A percentile compares a stretch with the other conserved stretches of the same genome.
phyloP scores from a whole-genome alignment of 108 stramenopile species.

The Stephanodiscus triporus region DNA sequence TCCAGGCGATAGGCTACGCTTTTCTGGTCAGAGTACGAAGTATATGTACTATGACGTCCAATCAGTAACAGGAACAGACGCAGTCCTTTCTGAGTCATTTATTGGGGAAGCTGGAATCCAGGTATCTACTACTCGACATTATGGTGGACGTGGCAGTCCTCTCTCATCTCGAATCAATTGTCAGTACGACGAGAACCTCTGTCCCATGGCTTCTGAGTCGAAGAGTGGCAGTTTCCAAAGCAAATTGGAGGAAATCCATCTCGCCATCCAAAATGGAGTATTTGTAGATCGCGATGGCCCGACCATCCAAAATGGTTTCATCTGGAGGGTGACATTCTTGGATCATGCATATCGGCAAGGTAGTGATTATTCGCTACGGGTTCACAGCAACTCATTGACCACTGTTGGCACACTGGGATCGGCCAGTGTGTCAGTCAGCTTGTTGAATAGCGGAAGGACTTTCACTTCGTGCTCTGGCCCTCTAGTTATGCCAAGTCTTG shows the following conservation, averaged over 20 bases:
- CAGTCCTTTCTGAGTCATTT: slow-evolving; percentile 36
- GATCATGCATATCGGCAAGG: slow-evolving; percentile 61
- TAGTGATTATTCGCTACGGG: slow-evolving; percentile 58
- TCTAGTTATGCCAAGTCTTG: slow-evolving; percentile 60
- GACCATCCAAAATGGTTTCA: slow-evolving; percentile 52
- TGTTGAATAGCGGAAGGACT: slow-evolving; percentile 55
- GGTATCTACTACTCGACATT: slow-evolving; percentile 46
- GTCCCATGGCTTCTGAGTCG: slow-evolving; percentile 27
- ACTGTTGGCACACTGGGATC: slow-evolving; percentile 30
- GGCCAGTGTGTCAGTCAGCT: slow-evolving; percentile 35
- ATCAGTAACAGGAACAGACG: slow-evolving; percentile 38
- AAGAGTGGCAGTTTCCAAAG: slow-evolving; percentile 75
- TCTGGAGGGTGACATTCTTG: slow-evolving; percentile 84
- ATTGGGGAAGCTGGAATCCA: slow-evolving; percentile 39
- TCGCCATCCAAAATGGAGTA: slow-evolving; percentile 62
- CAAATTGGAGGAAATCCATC: slow-evolving; percentile 61
- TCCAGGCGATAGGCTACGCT: slow-evolving; percentile 54
- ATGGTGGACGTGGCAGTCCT: slow-evolving; percentile 63
- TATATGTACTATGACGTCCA: slow-evolving; percentile 53
- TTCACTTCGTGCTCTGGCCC: slow-evolving; percentile 61
- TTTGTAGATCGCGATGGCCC: slow-evolving; percentile 72
- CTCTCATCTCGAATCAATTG: slow-evolving; percentile 57
- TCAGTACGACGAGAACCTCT: slow-evolving; percentile 36
- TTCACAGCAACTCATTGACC: slow-evolving; percentile 41
- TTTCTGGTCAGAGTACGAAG: slow-evolving; percentile 42